Base-by-base conservation (phyloP, 2,329 filamentous ascomycete genomes). In the Xylariales sp. region DNA sequence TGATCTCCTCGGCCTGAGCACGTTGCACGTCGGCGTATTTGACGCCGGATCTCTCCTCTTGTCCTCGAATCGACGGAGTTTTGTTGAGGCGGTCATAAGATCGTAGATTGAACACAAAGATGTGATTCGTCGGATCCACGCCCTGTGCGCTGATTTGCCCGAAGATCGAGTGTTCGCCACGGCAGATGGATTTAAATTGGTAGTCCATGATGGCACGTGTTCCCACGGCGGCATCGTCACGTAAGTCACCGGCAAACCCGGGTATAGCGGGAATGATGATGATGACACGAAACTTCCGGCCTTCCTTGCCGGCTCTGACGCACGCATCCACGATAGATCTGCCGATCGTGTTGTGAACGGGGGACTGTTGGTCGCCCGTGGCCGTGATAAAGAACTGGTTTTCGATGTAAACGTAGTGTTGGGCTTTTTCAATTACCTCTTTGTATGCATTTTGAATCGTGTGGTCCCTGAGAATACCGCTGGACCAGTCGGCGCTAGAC, bases 331-430 rank as follows among this genome's bases (percentile, higher is more conserved):
- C 96, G 62, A 99, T 97, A 1, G 96, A 91, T 7, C 86, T 85
- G 12, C 96, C 96, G 61, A 99, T 92, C 18, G 89, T 91, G 77
- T 99, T 99, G 79, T 93, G 90, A 30, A 98, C 89, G 0, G 95
- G 95, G 0, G 85, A 82, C 78, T 97, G 94, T 43, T 97, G 81
- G n/a, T 96, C 90, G 8, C 93, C 93, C 0, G 95, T 98, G 0
- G 96, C 93, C 1, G 94, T 97, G 77, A 97, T 97, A 84, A 98
- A 99, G 83, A 98, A 98, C 76, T 99, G 96, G 75, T 98, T 98
- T 79, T 99, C 96, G 68, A 99, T 97, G 82, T 98, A 99, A 30
- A 99, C 91, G 73, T 89, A 97, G 78, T 98, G 95, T 80, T 97
- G 83, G 0, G 95, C 95, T 59, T 93, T 93, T 58, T 90, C 85